Evolutionary conservation across 495 filamentous ascomycete genomes (phyloP).

Genomic region (Chaetomium tenue): DNA sequence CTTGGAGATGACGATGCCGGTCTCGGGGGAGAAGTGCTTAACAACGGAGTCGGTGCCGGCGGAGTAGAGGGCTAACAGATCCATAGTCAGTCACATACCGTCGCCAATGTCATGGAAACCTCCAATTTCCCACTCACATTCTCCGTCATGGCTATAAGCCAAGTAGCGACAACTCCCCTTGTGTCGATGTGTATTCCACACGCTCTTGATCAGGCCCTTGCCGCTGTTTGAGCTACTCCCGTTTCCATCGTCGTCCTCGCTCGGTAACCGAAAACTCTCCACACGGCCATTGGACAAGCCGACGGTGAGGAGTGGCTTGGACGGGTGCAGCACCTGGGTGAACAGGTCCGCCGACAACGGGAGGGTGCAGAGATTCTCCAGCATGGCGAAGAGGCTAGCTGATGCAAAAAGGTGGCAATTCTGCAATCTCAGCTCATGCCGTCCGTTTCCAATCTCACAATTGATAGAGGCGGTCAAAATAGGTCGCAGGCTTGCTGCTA

Average conservation of each 20-base stretch:
- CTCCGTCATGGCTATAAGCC: constrained; percentile 72
- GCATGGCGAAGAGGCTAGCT: constrained; percentile 42
- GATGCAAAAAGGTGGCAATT: neutral
- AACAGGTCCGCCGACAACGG: constrained; percentile 86
- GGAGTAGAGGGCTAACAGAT: constrained; percentile 65
- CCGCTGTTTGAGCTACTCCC: constrained; percentile 57
- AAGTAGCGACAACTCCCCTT: constrained; percentile 86
- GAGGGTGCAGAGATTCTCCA: constrained; percentile 86
- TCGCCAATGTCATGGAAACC: neutral
- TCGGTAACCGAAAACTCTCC: constrained; percentile 76
- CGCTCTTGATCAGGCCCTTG: constrained; percentile 71
- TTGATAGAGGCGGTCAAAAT: neutral
- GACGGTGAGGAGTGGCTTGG: constrained; percentile 75
- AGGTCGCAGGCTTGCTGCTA: neutral
- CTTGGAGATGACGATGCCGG: constrained; percentile 78
- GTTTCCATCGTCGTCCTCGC: constrained; percentile 49
- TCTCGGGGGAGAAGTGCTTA: constrained; percentile 78
- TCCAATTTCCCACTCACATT: constrained; percentile 40
- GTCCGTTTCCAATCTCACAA: neutral
- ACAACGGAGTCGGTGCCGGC: constrained; percentile 86
- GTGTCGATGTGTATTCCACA: constrained; percentile 85
- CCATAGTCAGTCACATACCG: constrained; percentile 19
- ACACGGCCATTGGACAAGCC: constrained; percentile 85
- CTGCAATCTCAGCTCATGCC: constrained; percentile 9
- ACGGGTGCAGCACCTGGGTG: constrained; percentile 81